phyloP scores from a whole-genome alignment of 257 asterid species.

The Petunia secreta region DNA sequence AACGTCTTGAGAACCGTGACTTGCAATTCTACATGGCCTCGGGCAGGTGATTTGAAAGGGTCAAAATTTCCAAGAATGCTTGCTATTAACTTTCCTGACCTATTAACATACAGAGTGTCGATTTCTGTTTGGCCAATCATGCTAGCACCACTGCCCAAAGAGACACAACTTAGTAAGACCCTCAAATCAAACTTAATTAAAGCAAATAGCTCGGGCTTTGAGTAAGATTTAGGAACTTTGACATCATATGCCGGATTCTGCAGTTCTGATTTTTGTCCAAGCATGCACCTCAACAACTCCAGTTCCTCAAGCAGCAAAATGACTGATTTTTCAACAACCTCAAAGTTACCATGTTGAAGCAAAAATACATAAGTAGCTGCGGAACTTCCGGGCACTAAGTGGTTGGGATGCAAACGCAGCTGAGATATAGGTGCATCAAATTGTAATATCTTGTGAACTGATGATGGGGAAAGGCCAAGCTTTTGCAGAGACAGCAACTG shows the following conservation, averaged over 20 bases:
- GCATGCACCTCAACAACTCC: slow-evolving; percentile 56
- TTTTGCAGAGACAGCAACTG: slow-evolving; percentile 93
- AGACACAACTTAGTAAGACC: slow-evolving; percentile 72
- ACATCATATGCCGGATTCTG: slow-evolving; percentile 41
- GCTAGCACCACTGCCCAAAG: slow-evolving; percentile 48
- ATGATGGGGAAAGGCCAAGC: slow-evolving; percentile 80
- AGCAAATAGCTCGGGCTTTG: slow-evolving; percentile 64
- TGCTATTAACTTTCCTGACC: slow-evolving; percentile 64
- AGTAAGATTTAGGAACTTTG: slow-evolving; percentile 48
- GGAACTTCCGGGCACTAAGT: slow-evolving; percentile 85
- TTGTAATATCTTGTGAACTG: slow-evolving; percentile 67
- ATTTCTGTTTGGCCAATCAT: slow-evolving; percentile 51
- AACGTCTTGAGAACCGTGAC: slow-evolving; percentile 63
- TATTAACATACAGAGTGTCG: slow-evolving; percentile 48
- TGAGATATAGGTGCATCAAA: slow-evolving; percentile 77
- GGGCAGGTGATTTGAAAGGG: slow-evolving; percentile 64
- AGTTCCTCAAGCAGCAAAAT: slow-evolving; percentile 75
- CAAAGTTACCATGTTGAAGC: slow-evolving; percentile 80
- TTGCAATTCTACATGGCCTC: slow-evolving; percentile 68
- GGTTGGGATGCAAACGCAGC: slow-evolving; percentile 95
- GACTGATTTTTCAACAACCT: slow-evolving; percentile 71
- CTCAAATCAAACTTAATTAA: slow-evolving; percentile 74
- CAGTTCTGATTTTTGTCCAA: slow-evolving; percentile 42
- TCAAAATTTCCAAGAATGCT: slow-evolving; percentile 56
- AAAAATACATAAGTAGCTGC: slow-evolving; percentile 89